Evolutionary conservation across 2,329 filamentous ascomycete genomes (phyloP), one percentile per base, ranked within the genome.

Genomic region (Cytospora piceicola): DNA sequence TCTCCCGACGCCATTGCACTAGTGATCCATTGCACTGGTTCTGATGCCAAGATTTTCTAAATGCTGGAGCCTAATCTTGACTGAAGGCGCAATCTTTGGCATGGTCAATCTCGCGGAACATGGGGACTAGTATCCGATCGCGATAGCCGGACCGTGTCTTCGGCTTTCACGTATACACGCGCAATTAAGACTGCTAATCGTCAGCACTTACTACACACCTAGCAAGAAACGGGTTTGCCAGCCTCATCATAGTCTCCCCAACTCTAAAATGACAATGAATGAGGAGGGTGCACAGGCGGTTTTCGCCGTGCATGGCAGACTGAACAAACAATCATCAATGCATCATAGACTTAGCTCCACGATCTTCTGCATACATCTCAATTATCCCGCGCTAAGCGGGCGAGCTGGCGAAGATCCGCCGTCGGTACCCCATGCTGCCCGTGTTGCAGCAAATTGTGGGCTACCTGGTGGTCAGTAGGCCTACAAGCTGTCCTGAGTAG

Each of bases 11-110:
- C 62, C 52, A 52, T 34, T 24, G 46, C 46, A 52, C 58, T 67
- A 64, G 62, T 52, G 65, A 65, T 49, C 65, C 65, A 64, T 55
- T 36, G 62, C 57, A 60, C 54, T 65, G 65, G 65, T 62, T 60
- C 58, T 46, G 65, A 52, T 58, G 58, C 64, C 64, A 67, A 61
- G 58, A 56, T 24, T 24, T 32, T 5, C 29, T 29, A 49, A 54
- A 39, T 22, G 22, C 30, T 51, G 17, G 39, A 39, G 3, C 42
- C 61, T 36, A 22, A 24, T 27, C 22, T 57, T 51, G 53, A 8
- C 61, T 14, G 27, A 34, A 53, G 46, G 53, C 39, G n/a, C 27
- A 39, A 29, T n/a, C 36, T 51, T 22, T 29, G 34, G 34, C 56
- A 57, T 39, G 49, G 53, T 64, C 55, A 57, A 39, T 27, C 24